A percentile compares a stretch with the other conserved stretches of the same genome.
Evolutionary conservation across 1,284 basidiomycete species (phyloP).

Genomic region (Mixia osmundae): DNA sequence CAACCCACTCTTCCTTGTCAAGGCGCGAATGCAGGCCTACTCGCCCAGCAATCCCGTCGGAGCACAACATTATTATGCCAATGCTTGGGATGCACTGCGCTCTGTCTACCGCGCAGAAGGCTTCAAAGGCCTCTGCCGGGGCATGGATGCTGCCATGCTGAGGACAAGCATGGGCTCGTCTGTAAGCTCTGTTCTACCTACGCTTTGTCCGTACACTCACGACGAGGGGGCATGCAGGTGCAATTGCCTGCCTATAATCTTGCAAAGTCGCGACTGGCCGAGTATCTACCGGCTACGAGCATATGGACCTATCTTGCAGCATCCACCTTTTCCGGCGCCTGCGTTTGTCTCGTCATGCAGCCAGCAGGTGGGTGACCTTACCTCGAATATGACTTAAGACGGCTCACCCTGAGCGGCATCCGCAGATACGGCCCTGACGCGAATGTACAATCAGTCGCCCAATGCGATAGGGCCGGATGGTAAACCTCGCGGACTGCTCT

Average conservation of each 20-base stretch:
- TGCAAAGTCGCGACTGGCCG: constrained; percentile 52
- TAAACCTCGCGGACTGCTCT: constrained; percentile 47
- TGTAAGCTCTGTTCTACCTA: constrained; percentile 29
- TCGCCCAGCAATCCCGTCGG: constrained; percentile 83
- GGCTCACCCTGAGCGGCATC: no score
- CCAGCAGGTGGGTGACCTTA: constrained; percentile 20
- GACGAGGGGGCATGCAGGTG: no score
- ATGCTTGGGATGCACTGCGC: constrained; percentile 49
- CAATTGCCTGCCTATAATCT: constrained; percentile 92
- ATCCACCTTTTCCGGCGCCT: constrained; percentile 67
- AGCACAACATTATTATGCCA: constrained; percentile 74
- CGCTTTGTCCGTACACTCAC: no score
- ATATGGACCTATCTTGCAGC: constrained; percentile 71
- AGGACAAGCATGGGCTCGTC: constrained; percentile 84
- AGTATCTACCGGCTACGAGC: constrained; percentile 40
- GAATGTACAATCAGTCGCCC: constrained; percentile 70
- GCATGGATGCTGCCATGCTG: constrained; percentile 78
- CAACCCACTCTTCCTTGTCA: constrained; percentile 85
- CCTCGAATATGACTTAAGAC: no score
- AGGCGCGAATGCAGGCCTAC: constrained; percentile 93
- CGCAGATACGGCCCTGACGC: constrained; percentile 48
- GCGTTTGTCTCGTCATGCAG: constrained; percentile 36
- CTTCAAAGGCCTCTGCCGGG: constrained; percentile 54
- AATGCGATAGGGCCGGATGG: constrained; percentile 28
- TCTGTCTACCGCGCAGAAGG: constrained; percentile 61